phyloP scores from a whole-genome alignment of 192 early-diverging fungal species.

The Coemansia sp. region DNA sequence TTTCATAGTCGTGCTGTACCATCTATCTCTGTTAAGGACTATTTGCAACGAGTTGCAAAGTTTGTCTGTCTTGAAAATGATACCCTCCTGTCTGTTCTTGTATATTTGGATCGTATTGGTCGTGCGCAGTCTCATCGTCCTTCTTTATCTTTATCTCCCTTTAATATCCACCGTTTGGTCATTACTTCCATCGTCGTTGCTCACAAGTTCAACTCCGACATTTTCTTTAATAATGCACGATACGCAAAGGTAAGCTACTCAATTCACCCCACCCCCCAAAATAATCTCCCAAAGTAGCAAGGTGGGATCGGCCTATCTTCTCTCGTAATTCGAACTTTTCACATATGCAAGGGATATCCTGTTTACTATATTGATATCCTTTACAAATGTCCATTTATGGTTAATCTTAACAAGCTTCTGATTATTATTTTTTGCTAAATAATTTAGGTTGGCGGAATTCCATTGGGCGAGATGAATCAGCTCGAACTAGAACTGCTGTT shows the following conservation, averaged over 20 bases:
- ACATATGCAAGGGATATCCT: not conserved
- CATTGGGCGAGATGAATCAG: slow-evolving; percentile 68
- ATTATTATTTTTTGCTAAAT: not conserved
- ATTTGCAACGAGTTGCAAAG: slow-evolving; percentile 65
- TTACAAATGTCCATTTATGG: not conserved
- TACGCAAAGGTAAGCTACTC: slow-evolving; percentile 57
- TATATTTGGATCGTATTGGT: slow-evolving; percentile 71
- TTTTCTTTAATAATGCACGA: slow-evolving; percentile 70
- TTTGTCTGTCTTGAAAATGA: slow-evolving; percentile 71
- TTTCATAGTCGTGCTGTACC: slow-evolving; percentile 73
- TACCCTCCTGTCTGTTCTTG: slow-evolving; percentile 64
- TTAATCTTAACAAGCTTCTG: not conserved
- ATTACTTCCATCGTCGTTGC: slow-evolving; percentile 72
- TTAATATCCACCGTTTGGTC: slow-evolving; percentile 68
- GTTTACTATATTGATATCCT: not conserved
- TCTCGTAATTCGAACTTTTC: not conserved
- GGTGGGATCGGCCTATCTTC: not conserved
- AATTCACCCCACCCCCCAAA: not conserved
- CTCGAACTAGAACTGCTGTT: slow-evolving; percentile 76
- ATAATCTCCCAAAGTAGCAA: not conserved
- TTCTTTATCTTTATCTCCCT: slow-evolving; percentile 59
- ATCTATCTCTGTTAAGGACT: slow-evolving; percentile 63
- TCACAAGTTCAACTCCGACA: slow-evolving; percentile 73
- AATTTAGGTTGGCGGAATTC: slow-evolving; percentile 68
- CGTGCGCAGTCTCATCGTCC: slow-evolving; percentile 48